Evolutionary conservation across 371 early-diverging fungal species (phyloP).

Genomic region (Apophysomyces ossiformis): DNA sequence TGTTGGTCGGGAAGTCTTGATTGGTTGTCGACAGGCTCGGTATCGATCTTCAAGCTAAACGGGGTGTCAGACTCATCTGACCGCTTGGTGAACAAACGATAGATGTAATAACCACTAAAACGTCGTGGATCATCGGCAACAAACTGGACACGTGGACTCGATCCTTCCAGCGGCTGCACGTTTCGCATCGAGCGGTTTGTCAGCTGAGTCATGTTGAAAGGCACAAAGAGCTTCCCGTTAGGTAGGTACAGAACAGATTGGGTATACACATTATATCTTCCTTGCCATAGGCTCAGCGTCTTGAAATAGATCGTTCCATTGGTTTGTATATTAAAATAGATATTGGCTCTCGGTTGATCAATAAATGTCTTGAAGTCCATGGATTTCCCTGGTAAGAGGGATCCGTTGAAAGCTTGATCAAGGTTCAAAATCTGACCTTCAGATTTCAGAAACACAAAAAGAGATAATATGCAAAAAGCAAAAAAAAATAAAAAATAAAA

Average conservation of each 20-base stretch:
- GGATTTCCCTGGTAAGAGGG: neutral
- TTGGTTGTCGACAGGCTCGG: neutral
- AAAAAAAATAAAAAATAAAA: too few species aligned
- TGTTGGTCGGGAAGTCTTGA: neutral
- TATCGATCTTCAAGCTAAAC: neutral
- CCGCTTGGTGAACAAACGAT: slow-evolving; percentile 3
- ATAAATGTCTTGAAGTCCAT: slow-evolving; percentile 15
- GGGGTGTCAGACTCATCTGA: neutral
- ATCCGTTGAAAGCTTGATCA: neutral
- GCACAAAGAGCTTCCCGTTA: slow-evolving; percentile 2
- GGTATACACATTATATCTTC: slow-evolving; percentile 4
- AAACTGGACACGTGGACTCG: slow-evolving; percentile 12
- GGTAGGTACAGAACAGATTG: neutral
- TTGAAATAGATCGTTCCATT: slow-evolving; percentile 11
- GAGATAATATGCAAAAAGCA: too few species aligned
- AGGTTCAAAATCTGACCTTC: neutral
- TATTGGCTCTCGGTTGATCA: slow-evolving; percentile 9
- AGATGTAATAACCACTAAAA: slow-evolving; percentile 14
- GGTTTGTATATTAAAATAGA: slow-evolving; percentile 5
- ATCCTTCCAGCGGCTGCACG: neutral
- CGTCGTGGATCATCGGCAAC: slow-evolving; percentile 9
- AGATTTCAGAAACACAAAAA: neutral
- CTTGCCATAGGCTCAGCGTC: slow-evolving; percentile 11
- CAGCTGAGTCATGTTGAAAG: slow-evolving; percentile 7
- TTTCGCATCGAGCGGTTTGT: slow-evolving; percentile 10